Evolutionary conservation across 2,329 filamentous ascomycete species (phyloP).

Genomic region (Shiraia sp.): DNA sequence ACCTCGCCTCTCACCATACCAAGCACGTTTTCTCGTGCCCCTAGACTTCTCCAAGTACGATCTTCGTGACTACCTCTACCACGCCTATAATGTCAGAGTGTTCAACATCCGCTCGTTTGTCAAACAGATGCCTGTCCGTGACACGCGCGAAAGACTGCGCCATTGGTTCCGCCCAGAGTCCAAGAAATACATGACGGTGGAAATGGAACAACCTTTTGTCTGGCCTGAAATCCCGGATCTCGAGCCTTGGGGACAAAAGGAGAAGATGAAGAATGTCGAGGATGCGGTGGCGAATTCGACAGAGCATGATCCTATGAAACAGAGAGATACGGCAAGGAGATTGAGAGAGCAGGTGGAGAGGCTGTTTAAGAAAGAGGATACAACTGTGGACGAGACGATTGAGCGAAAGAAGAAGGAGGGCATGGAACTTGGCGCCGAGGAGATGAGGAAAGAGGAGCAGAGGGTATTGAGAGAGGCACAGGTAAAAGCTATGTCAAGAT

Average conservation of each 20-base stretch:
- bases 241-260: slow-evolving; percentile 47
- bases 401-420: slow-evolving; percentile 10
- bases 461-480: slow-evolving; percentile 35
- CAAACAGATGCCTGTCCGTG: slow-evolving; percentile 67
- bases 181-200: slow-evolving; percentile 92
- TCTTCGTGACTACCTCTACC: slow-evolving; percentile 89
- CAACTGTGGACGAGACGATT: slow-evolving; percentile 4
- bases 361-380: slow-evolving; percentile 25
- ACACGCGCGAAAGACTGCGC: slow-evolving; percentile 53
- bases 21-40: slow-evolving; percentile 88
- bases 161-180: slow-evolving; percentile 71
- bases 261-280: slow-evolving; percentile 44
- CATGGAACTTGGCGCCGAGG: slow-evolving; percentile 5
- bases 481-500: slow-evolving; percentile 44
- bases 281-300: slow-evolving; percentile 10
- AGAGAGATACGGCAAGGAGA: slow-evolving; percentile 18
- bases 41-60: slow-evolving; percentile 95
- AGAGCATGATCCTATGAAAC: slow-evolving; percentile 5
- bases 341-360: slow-evolving; percentile 31
- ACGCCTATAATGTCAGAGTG: slow-evolving; percentile 76
- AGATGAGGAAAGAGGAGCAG: slow-evolving; percentile 11
- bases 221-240: slow-evolving; percentile 74
- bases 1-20: slow-evolving; percentile 72
- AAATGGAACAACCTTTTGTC: slow-evolving; percentile 83
- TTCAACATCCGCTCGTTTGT: slow-evolving; percentile 76